Base-by-base conservation (phyloP, 352 stramenopile species). In the Pythium sukuiense region DNA sequence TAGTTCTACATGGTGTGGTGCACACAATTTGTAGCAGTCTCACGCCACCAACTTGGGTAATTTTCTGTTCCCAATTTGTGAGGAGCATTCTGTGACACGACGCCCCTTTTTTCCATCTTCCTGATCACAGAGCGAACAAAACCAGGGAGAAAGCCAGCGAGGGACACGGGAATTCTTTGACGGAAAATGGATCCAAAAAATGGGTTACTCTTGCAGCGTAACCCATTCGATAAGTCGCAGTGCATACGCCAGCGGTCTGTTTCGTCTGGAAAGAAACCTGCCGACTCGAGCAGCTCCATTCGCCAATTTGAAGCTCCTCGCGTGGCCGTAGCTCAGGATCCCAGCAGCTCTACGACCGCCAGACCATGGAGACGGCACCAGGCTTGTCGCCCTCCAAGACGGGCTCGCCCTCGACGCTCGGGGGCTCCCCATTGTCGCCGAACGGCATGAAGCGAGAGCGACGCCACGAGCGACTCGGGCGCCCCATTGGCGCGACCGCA, bases 321-420 rank as follows among this genome's bases (percentile, higher is more conserved):
- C 30, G 45, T 48, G 4, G 41, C 16, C 8, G 41, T 26, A 48
- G 41, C 41, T 48, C 16, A 5, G 5, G 3, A 2, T 9, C 41
- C 13, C 41, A 48, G 24, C 18, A 33, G 20, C 16, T 29, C 16
- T 6, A 33, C 7, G 49, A 18, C 6, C 20, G 30, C 6, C 29
- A 20, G 9, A 29, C 27, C 26, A 63, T 59, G 20, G 20, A 63
- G 26, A 29, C 53, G 43, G 46, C 11, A 41, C 6, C 41, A 18
- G 37, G 39, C 18, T 20, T 66, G 18, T 66, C 65, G 16, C 65
- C 65, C 12, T 71, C 65, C 1, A 45, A 58, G 27, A 66, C 65
- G 3, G 59, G 50, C 32, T 71, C 65, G 26, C 59, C 65, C n/a
- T 67, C 65, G 26, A 63, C 65, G 16, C 59, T 49, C 4, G 65